Evolutionary conservation across 805 yeast species (phyloP).

Genomic region (Teunomyces aglyptinius): DNA sequence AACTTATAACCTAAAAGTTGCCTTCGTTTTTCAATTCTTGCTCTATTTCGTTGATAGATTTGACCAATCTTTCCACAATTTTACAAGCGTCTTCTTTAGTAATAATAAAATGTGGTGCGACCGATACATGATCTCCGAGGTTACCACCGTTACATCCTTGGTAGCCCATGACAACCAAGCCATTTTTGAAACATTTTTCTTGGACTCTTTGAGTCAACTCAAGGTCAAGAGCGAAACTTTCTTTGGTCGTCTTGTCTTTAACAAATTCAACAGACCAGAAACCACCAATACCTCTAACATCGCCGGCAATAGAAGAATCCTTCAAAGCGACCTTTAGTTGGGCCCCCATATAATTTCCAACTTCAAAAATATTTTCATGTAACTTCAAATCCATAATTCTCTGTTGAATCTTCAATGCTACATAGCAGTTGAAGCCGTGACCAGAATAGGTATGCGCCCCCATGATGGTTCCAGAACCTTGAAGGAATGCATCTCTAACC

Average conservation of each 20-base stretch:
- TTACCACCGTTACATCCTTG: constrained; percentile 41
- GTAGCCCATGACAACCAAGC: constrained; percentile 47
- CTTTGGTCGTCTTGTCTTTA: constrained; percentile 50
- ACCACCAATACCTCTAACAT: constrained; percentile 62
- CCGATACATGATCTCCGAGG: constrained; percentile 45
- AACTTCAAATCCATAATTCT: constrained; percentile 32
- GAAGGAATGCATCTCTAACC: constrained; percentile 17
- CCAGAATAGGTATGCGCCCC: constrained; percentile 28
- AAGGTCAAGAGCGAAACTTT: constrained; percentile 39
- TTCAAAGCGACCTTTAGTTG: constrained; percentile 16
- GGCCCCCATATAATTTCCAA: constrained; percentile 45
- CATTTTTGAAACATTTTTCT: constrained; percentile 39
- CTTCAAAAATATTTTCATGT: constrained; percentile 38
- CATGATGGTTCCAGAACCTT: constrained; percentile 18
- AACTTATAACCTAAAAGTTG: neutral
- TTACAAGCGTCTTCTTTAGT: constrained; percentile 43
- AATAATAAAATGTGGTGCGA: constrained; percentile 47
- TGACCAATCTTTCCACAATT: constrained; percentile 37
- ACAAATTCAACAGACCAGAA: constrained; percentile 60
- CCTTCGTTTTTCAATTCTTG: neutral
- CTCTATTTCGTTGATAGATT: constrained; percentile 39
- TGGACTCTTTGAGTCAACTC: constrained; percentile 38
- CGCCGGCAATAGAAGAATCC: constrained; percentile 40
- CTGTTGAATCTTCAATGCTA: constrained; percentile 27
- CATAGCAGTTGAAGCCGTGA: constrained; percentile 28